Evolutionary conservation across 2,329 filamentous ascomycete genomes (phyloP).

Genomic region (Xylariaceae sp.): DNA sequence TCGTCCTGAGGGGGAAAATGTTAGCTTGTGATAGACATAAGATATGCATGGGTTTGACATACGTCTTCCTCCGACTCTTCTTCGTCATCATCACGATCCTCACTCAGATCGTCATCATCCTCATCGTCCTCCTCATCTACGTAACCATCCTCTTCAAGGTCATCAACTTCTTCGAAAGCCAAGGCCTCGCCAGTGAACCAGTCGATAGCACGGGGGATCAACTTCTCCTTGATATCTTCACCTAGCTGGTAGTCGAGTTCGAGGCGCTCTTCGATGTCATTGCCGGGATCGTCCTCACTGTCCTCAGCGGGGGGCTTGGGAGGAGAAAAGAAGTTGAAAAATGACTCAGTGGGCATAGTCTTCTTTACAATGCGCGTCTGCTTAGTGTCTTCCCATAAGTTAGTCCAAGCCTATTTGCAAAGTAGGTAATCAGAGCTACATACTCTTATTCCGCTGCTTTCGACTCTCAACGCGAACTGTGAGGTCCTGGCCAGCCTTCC

Average conservation of each 20-base stretch:
- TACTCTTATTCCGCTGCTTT: constrained; percentile 99
- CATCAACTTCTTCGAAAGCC: constrained; percentile 87
- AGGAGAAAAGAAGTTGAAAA: constrained; percentile 98
- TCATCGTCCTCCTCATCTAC: constrained; percentile 86
- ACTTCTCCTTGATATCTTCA: constrained; percentile 99
- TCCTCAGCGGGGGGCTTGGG: constrained; percentile 72
- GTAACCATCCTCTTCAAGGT: constrained; percentile 75
- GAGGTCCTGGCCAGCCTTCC: constrained; percentile 88
- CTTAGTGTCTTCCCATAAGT: constrained; percentile 71
- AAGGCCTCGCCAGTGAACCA: constrained; percentile 99
- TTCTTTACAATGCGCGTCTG: constrained; percentile 99
- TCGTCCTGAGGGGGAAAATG: constrained; percentile 60
- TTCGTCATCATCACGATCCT: constrained; percentile 72
- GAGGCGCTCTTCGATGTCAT: constrained; percentile 93
- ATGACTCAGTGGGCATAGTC: constrained; percentile 96
- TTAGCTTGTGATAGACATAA: constrained; percentile 17
- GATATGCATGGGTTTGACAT: constrained; percentile 29
- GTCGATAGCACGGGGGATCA: constrained; percentile 96
- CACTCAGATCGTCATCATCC: constrained; percentile 79
- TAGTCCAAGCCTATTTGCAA: constrained; percentile 1
- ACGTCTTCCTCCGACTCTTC: constrained; percentile 76
- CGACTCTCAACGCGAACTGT: constrained; percentile 96
- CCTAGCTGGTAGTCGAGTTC: constrained; percentile 98
- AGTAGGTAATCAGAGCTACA: constrained; percentile 26
- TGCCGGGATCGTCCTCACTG: constrained; percentile 65